Percentiles rank a stretch among this genome's conserved stretches.
phyloP scores from a whole-genome alignment of 2,329 filamentous ascomycete genomes.

The Fusarium chaquense region DNA sequence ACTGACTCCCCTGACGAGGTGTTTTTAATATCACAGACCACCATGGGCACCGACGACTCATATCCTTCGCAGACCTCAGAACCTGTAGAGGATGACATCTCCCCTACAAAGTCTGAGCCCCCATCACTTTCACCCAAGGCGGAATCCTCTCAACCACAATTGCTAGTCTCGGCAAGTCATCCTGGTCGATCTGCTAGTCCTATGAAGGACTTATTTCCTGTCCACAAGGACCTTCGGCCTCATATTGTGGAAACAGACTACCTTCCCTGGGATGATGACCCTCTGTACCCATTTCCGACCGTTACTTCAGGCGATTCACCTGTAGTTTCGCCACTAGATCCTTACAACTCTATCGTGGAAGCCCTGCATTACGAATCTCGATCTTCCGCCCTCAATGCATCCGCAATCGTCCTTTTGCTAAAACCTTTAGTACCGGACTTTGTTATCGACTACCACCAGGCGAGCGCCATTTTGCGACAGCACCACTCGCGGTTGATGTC shows the following conservation, averaged over 20 bases:
- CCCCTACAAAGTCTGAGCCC: slow-evolving; percentile 25
- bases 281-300: slow-evolving; percentile 63
- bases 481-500: slow-evolving; percentile 70
- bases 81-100: slow-evolving; percentile 42
- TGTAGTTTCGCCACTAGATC: slow-evolving; percentile 61
- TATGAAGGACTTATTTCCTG: slow-evolving; percentile 45
- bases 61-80: slow-evolving; percentile 51
- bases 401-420: slow-evolving; percentile 71
- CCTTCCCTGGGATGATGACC: slow-evolving; percentile 69
- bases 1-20: slow-evolving; percentile 55
- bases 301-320: slow-evolving; percentile 28
- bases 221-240: slow-evolving; percentile 55
- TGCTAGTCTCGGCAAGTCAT: slow-evolving; percentile 35
- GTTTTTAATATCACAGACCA: slow-evolving; percentile 62
- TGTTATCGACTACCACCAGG: slow-evolving; percentile 68
- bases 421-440: slow-evolving; percentile 67
- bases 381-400: slow-evolving; percentile 68
- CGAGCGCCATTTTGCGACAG: slow-evolving; percentile 67
- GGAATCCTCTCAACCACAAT: slow-evolving; percentile 18
- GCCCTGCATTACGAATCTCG: slow-evolving; percentile 68
- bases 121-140: slow-evolving; percentile 8
- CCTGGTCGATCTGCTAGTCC: slow-evolving; percentile 42
- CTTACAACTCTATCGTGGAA: slow-evolving; percentile 65
- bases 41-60: slow-evolving; percentile 53
- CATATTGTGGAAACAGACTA: slow-evolving; percentile 69